Percentiles rank a stretch among this genome's conserved stretches.
Conservation (phyloP, 768 basidiomycete species). For the Lepiota brunneoincarnata region DNA sequence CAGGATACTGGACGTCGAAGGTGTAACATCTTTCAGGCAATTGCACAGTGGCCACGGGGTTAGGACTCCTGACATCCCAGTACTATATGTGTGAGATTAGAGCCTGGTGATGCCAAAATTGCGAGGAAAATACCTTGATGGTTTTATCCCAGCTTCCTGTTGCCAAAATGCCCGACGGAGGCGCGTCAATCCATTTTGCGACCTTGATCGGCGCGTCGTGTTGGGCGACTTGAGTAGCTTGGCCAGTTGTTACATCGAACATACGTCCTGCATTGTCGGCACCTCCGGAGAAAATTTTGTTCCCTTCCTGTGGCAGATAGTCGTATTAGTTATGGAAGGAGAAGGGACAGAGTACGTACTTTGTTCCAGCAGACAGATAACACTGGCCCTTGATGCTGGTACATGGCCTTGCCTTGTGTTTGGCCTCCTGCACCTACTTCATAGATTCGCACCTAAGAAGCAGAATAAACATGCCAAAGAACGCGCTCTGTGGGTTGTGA, state of each 20-base stretch:
- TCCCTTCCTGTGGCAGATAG: constrained; percentile 63
- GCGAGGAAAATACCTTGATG: constrained; percentile 62
- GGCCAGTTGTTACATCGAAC: constrained; percentile 86
- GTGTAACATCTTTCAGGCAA: constrained; percentile 92
- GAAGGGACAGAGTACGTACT: constrained; percentile 38
- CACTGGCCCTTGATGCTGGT: constrained; percentile 87
- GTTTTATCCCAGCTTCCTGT: constrained; percentile 99
- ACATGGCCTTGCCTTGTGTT: constrained; percentile 88
- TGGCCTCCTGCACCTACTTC: constrained; percentile 81
- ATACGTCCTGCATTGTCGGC: constrained; percentile 95
- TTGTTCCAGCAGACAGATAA: constrained; percentile 90
- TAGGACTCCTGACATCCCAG: constrained; percentile 84
- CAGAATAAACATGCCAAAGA: constrained; percentile 5
- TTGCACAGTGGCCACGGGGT: constrained; percentile 72
- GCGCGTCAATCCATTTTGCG: constrained; percentile 78
- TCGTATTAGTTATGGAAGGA: constrained; percentile 10
- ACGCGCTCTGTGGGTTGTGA: background rate
- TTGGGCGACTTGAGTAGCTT: constrained; percentile 78
- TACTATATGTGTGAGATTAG: constrained; percentile 48
- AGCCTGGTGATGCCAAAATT: background rate
- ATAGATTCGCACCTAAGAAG: constrained; percentile 82
- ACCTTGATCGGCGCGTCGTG: constrained; percentile 89
- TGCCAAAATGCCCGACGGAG: constrained; percentile 71
- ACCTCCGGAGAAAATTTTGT: constrained; percentile 88
- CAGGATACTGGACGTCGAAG: constrained; percentile 75